phyloP scores from a whole-genome alignment of 2,329 filamentous ascomycete species.

The Remersonia thermophila region DNA sequence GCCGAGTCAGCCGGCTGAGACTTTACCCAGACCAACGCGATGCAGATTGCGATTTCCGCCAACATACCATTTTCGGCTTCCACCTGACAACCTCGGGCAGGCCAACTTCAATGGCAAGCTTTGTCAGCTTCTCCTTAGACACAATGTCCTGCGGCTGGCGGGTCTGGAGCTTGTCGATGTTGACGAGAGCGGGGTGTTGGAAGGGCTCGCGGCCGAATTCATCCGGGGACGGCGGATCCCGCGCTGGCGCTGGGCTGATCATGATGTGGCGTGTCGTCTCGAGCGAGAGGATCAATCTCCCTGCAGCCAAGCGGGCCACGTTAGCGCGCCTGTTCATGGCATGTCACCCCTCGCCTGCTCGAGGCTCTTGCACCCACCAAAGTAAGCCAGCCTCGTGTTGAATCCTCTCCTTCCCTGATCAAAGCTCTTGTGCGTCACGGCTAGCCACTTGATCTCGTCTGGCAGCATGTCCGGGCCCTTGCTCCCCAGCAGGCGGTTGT shows the following conservation, averaged over 20 bases:
- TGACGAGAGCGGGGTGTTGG: constrained; percentile 55
- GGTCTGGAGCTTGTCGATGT: constrained; percentile 58
- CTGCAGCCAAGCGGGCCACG: constrained; percentile 3
- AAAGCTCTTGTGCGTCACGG: constrained; percentile 95
- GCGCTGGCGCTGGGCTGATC: constrained; percentile 5
- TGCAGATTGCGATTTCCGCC: no score
- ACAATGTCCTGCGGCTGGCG: constrained; percentile 49
- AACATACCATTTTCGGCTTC: constrained; percentile 68
- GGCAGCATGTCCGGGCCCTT: constrained; percentile 62
- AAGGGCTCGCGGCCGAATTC: constrained; percentile 49
- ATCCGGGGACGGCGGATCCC: constrained; percentile 11
- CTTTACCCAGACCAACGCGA: no score
- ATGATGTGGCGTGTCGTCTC: constrained; percentile 16
- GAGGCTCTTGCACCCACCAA: constrained; percentile 44
- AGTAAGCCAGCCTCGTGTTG: constrained; percentile 83
- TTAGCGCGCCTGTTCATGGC: no score
- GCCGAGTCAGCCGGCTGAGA: constrained; percentile 5
- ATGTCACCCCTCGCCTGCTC: constrained; percentile 2
- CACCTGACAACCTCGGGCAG: constrained; percentile 69
- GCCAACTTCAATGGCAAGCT: constrained; percentile 57
- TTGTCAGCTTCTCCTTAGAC: constrained; percentile 51
- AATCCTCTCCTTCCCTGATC: constrained; percentile 89
- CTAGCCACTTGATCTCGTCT: constrained; percentile 93
- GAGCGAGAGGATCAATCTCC: constrained; percentile 18
- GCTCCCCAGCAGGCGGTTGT: constrained; percentile 61